phyloP scores from a whole-genome alignment of 768 basidiomycete genomes.

The Suillus sp. region DNA sequence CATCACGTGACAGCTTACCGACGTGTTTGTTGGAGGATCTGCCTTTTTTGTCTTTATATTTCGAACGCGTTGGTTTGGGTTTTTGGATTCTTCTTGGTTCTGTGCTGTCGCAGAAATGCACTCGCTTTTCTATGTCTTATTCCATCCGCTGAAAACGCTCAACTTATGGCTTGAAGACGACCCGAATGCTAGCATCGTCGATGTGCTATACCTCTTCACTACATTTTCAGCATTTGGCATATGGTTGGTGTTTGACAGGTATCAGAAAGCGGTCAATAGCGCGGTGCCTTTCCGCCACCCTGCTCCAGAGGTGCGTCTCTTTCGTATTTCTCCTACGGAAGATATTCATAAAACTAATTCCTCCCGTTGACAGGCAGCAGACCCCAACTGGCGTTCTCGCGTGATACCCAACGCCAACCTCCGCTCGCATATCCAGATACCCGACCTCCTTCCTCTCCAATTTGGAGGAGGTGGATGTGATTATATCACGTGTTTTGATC shows the following conservation, averaged over 20 bases:
- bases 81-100: constrained; percentile 1
- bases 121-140: constrained; percentile 37
- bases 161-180: constrained; percentile 51
- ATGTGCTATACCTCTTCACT: constrained; percentile 66
- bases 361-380: constrained; percentile 49
- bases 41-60: constrained; percentile 9
- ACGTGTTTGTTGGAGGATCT: constrained; percentile 2
- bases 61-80: constrained; percentile 6
- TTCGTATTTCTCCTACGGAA: background rate
- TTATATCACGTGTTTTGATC: constrained; percentile 92
- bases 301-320: constrained; percentile 55
- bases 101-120: constrained; percentile 24
- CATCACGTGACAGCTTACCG: constrained; percentile 2
- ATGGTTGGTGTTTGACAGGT: constrained; percentile 74
- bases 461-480: constrained; percentile 48
- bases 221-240: constrained; percentile 78
- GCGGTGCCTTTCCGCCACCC: constrained; percentile 66
- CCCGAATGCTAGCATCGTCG: constrained; percentile 51
- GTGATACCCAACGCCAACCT: constrained; percentile 61
- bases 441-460: constrained; percentile 53
- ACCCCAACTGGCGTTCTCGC: constrained; percentile 57
- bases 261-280: constrained; percentile 72
- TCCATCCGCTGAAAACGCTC: constrained; percentile 56
- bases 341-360: constrained; percentile 7
- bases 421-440: constrained; percentile 61